phyloP scores from a whole-genome alignment of 2,329 filamentous ascomycete genomes.

The Zasmidium cellare region DNA sequence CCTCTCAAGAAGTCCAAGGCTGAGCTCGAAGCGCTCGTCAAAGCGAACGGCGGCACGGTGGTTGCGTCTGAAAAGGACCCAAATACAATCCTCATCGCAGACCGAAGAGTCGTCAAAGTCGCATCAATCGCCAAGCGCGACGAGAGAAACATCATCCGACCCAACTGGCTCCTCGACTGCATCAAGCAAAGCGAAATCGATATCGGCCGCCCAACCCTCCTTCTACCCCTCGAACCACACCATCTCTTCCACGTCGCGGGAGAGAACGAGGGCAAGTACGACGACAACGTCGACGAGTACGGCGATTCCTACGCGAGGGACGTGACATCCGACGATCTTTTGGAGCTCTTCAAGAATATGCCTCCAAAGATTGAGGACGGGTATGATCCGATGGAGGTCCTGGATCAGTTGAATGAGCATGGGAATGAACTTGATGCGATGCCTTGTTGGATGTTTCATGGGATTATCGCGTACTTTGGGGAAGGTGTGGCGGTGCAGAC shows the following conservation, averaged over 20 bases:
- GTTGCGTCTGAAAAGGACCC: slow-evolving; percentile 69
- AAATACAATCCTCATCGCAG: slow-evolving; percentile 72
- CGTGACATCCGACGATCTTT: slow-evolving; percentile 63
- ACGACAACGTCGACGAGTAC: slow-evolving; percentile 69
- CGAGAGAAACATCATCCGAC: slow-evolving; percentile 70
- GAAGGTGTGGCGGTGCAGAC: slow-evolving; percentile 33
- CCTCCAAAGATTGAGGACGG: slow-evolving; percentile 47
- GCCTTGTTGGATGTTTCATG: slow-evolving; percentile 55
- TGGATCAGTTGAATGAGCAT: slow-evolving; percentile 58
- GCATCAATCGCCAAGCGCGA: slow-evolving; percentile 76
- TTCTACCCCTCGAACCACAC: slow-evolving; percentile 64
- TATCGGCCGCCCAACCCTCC: slow-evolving; percentile 52
- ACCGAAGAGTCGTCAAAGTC: slow-evolving; percentile 77
- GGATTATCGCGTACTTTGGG: slow-evolving; percentile 47
- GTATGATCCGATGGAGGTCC: slow-evolving; percentile 51
- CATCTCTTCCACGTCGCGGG: slow-evolving; percentile 74
- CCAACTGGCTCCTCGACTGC: slow-evolving; percentile 82
- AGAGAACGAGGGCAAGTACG: slow-evolving; percentile 55
- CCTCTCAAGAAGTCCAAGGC: slow-evolving; percentile 74
- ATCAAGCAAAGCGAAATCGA: slow-evolving; percentile 61
- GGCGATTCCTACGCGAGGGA: slow-evolving; percentile 83
- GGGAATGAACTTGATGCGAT: slow-evolving; percentile 56
- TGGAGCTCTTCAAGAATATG: slow-evolving; percentile 51
- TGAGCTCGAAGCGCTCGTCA: slow-evolving; percentile 78
- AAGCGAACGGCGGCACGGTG: slow-evolving; percentile 76